Conservation (phyloP, 2,329 filamentous ascomycete genomes). For the Aspergillus clavatus region DNA sequence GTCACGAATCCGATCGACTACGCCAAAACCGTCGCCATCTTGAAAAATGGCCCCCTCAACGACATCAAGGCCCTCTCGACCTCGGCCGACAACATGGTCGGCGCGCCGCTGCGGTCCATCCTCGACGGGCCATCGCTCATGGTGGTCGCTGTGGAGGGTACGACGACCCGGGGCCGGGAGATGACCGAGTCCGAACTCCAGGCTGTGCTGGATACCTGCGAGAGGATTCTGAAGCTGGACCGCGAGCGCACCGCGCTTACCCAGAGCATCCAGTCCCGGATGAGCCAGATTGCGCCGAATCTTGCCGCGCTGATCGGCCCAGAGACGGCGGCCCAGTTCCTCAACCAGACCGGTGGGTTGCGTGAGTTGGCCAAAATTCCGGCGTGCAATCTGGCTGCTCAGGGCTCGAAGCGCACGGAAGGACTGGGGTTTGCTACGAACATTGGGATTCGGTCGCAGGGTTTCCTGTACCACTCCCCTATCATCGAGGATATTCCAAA, state of each 20-base stretch:
- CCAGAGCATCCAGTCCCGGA: constrained; percentile 92
- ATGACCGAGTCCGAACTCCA: constrained; percentile 71
- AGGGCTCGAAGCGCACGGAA: constrained; percentile 83
- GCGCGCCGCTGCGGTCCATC: constrained; percentile 69
- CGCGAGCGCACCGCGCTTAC: constrained; percentile 80
- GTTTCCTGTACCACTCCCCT: constrained; percentile 86
- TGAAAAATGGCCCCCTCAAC: constrained; percentile 87
- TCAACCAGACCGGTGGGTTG: constrained; percentile 87
- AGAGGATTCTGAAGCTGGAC: constrained; percentile 84
- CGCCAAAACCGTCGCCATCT: constrained; percentile 87
- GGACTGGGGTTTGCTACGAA: constrained; percentile 86
- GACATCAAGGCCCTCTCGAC: constrained; percentile 76
- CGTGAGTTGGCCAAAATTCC: constrained; percentile 87
- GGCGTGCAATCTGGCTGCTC: constrained; percentile 83
- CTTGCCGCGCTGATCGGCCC: constrained; percentile 86
- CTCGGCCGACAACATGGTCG: constrained; percentile 72
- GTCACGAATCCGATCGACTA: constrained; percentile 92
- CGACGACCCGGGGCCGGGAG: constrained; percentile 75
- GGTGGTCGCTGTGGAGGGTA: constrained; percentile 93
- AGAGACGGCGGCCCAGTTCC: constrained; percentile 88
- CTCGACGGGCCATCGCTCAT: constrained; percentile 87
- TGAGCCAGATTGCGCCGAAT: constrained; percentile 94
- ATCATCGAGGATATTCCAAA: constrained; percentile 79
- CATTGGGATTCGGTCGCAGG: constrained; percentile 82
- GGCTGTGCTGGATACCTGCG: constrained; percentile 70